Conservation (phyloP, 2,329 filamentous ascomycete genomes). For the Pseudopyricularia cyperi region DNA sequence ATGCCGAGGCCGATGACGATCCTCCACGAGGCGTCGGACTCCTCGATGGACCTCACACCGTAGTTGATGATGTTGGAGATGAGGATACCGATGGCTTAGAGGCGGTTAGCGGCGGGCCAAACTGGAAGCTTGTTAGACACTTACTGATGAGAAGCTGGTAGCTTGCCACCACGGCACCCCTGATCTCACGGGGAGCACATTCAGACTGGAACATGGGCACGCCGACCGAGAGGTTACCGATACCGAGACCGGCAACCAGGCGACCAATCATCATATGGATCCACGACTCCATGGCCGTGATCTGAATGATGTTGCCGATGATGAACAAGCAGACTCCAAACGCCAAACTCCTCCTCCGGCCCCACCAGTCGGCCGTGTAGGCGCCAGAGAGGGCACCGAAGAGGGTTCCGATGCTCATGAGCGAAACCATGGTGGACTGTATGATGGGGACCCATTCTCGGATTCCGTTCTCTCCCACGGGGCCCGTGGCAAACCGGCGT, state of each 20-base stretch:
- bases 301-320: slow-evolving; percentile 53
- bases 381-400: slow-evolving; percentile 40
- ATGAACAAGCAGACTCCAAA: slow-evolving; percentile 43
- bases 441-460: slow-evolving; percentile 26
- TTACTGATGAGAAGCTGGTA: slow-evolving; percentile 59
- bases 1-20: slow-evolving; percentile 47
- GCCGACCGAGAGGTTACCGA: slow-evolving; percentile 52
- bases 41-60: slow-evolving; percentile 29
- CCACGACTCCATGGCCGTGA: slow-evolving; percentile 45
- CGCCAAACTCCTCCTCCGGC: slow-evolving; percentile 40
- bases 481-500: slow-evolving; percentile 34
- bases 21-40: slow-evolving; percentile 40
- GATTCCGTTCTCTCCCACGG: slow-evolving; percentile 20
- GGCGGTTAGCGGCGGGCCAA: background rate
- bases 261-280: slow-evolving; percentile 54
- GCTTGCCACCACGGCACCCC: slow-evolving; percentile 51
- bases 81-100: slow-evolving; percentile 44
- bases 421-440: slow-evolving; percentile 39
- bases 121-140: no score
- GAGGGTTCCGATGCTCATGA: slow-evolving; percentile 42
- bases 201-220: slow-evolving; percentile 58
- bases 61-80: slow-evolving; percentile 41
- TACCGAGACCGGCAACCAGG: slow-evolving; percentile 52
- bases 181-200: slow-evolving; percentile 46
- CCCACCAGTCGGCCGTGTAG: slow-evolving; percentile 42